Percentiles rank a stretch among this genome's conserved stretches.
Evolutionary conservation across 108 stramenopile genomes (phyloP).

Genomic region (Chaetoceros muelleri): DNA sequence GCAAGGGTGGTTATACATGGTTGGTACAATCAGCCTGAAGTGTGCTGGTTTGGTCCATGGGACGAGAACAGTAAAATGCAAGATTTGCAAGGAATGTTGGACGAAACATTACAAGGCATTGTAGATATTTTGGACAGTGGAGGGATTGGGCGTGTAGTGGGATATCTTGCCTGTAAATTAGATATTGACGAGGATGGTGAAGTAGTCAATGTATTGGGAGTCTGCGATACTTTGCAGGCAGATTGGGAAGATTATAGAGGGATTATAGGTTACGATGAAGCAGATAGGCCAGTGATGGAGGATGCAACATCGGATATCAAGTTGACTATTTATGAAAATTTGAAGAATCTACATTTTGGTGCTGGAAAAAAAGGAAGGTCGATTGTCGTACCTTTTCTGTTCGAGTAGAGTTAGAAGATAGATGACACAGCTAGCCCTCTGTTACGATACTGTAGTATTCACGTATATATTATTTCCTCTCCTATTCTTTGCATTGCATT

Average conservation of each 20-base stretch:
- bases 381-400: slow-evolving; percentile 22
- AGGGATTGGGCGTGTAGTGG: slow-evolving; percentile 26
- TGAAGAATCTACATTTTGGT: slow-evolving; percentile 14
- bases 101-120: slow-evolving; percentile 10
- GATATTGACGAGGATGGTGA: slow-evolving; percentile 12
- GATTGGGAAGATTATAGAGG: slow-evolving; percentile 20
- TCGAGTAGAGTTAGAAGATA: slow-evolving; percentile 14
- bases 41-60: slow-evolving; percentile 21
- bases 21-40: slow-evolving; percentile 28
- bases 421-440: no score
- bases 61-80: background rate
- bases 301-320: slow-evolving; percentile 21
- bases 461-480: no score
- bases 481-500: no score
- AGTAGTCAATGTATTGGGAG: slow-evolving; percentile 11
- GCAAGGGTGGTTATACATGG: slow-evolving; percentile 28
- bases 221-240: slow-evolving; percentile 25
- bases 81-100: slow-evolving; percentile 1
- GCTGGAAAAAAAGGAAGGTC: slow-evolving; percentile 5
- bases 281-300: slow-evolving; percentile 16
- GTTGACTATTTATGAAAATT: slow-evolving; percentile 14
- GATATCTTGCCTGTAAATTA: slow-evolving; percentile 21
- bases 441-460: no score
- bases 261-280: slow-evolving; percentile 23
- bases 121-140: slow-evolving; percentile 16